Conservation (phyloP, 805 yeast genomes). For the Wickerhamomyces tratensis region DNA sequence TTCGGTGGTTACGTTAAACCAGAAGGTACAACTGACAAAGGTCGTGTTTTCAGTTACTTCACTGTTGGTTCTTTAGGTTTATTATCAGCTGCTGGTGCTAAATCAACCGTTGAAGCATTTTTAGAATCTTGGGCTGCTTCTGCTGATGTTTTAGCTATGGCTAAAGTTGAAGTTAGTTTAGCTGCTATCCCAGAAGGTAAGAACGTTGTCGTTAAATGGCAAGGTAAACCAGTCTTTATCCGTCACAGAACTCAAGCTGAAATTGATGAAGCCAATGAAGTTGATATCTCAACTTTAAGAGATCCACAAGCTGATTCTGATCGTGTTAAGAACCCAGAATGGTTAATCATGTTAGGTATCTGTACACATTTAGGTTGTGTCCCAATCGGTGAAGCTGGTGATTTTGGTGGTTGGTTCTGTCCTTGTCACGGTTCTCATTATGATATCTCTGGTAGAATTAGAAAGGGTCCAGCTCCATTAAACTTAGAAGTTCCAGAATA, state of each 20-base stretch:
- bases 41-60: conserved; percentile 88
- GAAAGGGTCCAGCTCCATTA: conserved; percentile 99
- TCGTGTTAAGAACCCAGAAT: conserved; percentile 94
- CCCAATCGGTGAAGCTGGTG: conserved; percentile 99
- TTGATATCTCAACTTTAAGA: conserved; percentile 70
- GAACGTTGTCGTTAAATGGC: conserved; percentile 98
- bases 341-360: conserved; percentile 98
- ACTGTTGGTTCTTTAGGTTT: conserved; percentile 96
- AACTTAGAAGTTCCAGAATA: conserved; percentile 95
- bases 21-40: conserved; percentile 58
- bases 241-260: conserved; percentile 96
- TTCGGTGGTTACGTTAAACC: conserved; percentile 72
- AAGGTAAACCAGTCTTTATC: conserved; percentile 99
- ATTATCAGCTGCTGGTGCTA: conserved; percentile 88
- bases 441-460: conserved; percentile 99
- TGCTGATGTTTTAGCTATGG: conserved; percentile 98
- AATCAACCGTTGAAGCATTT: conserved; percentile 91
- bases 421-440: conserved; percentile 99
- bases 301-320: conserved; percentile 92
- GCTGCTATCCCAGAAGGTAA: conserved; percentile 94
- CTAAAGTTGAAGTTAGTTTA: conserved; percentile 95
- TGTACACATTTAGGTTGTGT: conserved; percentile 99
- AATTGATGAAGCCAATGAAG: conserved; percentile 86
- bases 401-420: conserved; percentile 99
- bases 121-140: conserved; percentile 93